Percentiles rank a stretch among this genome's conserved stretches.
These are phyloP conservation scores for Mantamonas sphyraenae DNA, from an alignment of 78 protist genomes.

Conservation along the genomic window DNA sequence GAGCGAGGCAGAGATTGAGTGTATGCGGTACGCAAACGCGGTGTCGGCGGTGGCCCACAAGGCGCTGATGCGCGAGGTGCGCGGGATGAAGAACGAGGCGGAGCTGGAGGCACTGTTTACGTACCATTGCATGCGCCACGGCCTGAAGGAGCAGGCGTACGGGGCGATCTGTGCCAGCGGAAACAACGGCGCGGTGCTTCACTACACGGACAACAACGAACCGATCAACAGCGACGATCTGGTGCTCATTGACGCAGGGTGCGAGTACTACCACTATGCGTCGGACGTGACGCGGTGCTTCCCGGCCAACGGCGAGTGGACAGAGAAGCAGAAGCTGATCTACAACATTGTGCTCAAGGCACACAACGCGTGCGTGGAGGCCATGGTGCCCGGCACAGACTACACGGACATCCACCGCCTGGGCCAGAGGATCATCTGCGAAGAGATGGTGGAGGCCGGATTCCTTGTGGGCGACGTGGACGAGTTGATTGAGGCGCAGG, in stretches of 20 bases:
- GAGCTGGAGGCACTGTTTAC: conserved; percentile 12
- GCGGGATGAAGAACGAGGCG: background rate
- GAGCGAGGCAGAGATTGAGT: conserved; percentile 19
- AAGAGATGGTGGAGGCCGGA: conserved; percentile 34
- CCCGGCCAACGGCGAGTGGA: conserved; percentile 41
- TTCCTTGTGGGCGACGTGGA: conserved; percentile 48
- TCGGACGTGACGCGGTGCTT: conserved; percentile 56
- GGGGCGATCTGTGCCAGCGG: conserved; percentile 5
- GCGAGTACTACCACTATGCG: conserved; percentile 38
- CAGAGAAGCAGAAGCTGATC: conserved; percentile 19
- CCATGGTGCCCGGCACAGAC: conserved; percentile 39
- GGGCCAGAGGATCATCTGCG: conserved; percentile 29
- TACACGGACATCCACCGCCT: too few species aligned
- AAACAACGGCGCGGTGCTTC: conserved; percentile 7
- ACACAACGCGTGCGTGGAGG: background rate
- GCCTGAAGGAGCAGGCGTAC: conserved; percentile 15
- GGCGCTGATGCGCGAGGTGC: conserved; percentile 10
- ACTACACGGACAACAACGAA: conserved; percentile 26
- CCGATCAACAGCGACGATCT: conserved; percentile 18
- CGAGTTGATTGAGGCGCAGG: conserved; percentile 42
- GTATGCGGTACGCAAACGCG: background rate
- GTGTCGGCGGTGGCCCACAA: conserved; percentile 32
- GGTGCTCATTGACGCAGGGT: conserved; percentile 47
- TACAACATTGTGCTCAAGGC: conserved; percentile 45
- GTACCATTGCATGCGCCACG: conserved; percentile 10